Evolutionary conservation across 768 basidiomycete genomes (phyloP).

Genomic region (Amanita polypyramis): DNA sequence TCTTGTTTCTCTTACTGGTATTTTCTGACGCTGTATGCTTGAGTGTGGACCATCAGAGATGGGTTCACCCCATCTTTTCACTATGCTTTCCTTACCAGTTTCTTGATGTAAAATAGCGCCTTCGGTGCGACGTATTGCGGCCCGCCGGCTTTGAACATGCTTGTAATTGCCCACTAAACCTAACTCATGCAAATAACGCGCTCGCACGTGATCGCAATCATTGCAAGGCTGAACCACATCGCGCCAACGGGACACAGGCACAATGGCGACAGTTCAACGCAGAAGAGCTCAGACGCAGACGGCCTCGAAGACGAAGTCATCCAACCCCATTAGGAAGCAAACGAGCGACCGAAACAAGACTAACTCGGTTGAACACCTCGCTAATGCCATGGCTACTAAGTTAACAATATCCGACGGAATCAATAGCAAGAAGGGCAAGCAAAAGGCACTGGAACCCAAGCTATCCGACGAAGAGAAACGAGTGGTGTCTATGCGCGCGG

Average conservation of each 20-base stretch:
- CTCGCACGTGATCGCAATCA: not conserved
- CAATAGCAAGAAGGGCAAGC: constrained; percentile 1
- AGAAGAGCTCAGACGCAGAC: constrained; percentile 1
- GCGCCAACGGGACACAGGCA: not conserved
- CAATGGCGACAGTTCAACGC: constrained; percentile 4
- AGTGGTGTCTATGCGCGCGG: constrained; percentile 44
- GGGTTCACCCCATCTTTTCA: no score
- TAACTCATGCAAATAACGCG: not conserved
- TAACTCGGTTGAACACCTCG: constrained; percentile 8
- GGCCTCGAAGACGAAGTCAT: not conserved
- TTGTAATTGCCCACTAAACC: no score
- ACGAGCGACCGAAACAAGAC: not conserved
- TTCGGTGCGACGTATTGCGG: no score
- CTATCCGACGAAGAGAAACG: constrained; percentile 24
- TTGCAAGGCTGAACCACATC: not conserved
- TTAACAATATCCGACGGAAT: constrained; percentile 7
- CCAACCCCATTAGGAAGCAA: not conserved
- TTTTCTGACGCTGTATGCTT: no score
- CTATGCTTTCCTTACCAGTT: no score
- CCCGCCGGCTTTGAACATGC: no score
- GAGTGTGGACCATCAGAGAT: no score
- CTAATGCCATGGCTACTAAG: constrained; percentile 9
- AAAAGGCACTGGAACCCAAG: not conserved
- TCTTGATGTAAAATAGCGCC: no score
- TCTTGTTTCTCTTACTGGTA: no score